Conservation (phyloP, 768 basidiomycete genomes). For the Lactarius tabidus region DNA sequence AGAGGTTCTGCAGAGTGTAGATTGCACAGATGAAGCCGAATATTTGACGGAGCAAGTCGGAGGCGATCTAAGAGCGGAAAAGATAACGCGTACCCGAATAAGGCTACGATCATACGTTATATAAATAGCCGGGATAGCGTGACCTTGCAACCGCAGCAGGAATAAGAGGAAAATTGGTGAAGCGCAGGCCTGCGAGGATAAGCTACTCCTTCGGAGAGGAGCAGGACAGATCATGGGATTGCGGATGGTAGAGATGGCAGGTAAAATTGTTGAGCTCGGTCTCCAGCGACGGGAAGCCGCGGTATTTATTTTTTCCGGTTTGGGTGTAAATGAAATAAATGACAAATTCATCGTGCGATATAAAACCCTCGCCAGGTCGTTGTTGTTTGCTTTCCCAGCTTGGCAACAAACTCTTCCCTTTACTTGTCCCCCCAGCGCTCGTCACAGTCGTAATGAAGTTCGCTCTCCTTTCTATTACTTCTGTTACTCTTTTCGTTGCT, state of each 20-base stretch:
- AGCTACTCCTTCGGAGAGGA: neutral
- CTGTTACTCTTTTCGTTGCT: constrained; percentile 40
- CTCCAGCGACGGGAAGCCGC: neutral
- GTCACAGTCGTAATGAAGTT: constrained; percentile 45
- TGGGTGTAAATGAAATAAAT: neutral
- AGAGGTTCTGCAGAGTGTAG: neutral
- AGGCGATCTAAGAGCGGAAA: neutral
- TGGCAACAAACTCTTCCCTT: constrained; percentile 30
- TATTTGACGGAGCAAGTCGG: neutral
- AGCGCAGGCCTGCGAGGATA: neutral
- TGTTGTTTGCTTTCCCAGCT: constrained; percentile 30
- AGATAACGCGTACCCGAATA: neutral
- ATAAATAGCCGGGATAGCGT: neutral
- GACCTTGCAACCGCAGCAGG: neutral
- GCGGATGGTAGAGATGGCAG: neutral
- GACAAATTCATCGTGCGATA: constrained; percentile 16
- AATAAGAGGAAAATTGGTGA: too few relatives aligned
- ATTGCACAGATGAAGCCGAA: neutral
- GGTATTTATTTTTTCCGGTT: neutral
- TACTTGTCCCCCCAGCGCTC: constrained; percentile 26
- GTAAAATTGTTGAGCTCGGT: neutral
- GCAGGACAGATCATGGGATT: neutral
- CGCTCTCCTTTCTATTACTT: constrained; percentile 35
- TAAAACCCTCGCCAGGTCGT: constrained; percentile 10
- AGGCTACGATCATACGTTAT: neutral